These are phyloP conservation scores for Phallus indusiatus DNA, from an alignment of 768 basidiomycete species.

Conservation along the genomic window DNA sequence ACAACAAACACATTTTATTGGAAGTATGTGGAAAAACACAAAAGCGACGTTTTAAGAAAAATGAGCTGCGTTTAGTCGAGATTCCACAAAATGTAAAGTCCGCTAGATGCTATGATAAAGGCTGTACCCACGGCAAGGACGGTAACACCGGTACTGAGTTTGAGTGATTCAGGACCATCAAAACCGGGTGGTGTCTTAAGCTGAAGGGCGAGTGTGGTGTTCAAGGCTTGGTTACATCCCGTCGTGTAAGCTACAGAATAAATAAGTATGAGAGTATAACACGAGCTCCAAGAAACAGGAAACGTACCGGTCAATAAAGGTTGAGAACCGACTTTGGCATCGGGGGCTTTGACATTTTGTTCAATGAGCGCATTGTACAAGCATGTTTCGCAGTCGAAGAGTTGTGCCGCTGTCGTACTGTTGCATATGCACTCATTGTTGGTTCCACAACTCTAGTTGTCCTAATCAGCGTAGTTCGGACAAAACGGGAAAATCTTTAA, in stretches of 20 bases:
- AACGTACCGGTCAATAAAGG: slow-evolving; percentile 46
- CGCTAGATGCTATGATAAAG: slow-evolving; percentile 36
- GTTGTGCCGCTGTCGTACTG: slow-evolving; percentile 27
- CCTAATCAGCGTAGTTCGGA: not conserved
- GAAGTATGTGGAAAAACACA: not conserved
- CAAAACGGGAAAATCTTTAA: not conserved
- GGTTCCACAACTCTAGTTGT: slow-evolving; percentile 8
- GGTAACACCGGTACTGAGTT: slow-evolving; percentile 35
- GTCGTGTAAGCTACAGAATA: slow-evolving; percentile 40
- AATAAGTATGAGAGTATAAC: slow-evolving; percentile 4
- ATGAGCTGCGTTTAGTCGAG: not conserved
- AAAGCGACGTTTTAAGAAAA: not conserved
- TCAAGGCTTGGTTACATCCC: slow-evolving; percentile 31
- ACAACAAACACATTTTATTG: not conserved
- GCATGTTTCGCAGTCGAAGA: slow-evolving; percentile 57
- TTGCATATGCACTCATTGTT: slow-evolving; percentile 48
- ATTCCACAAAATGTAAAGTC: slow-evolving; percentile 46
- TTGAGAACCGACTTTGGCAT: slow-evolving; percentile 48
- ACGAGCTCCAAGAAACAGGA: not conserved
- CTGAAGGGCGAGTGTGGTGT: slow-evolving; percentile 28
- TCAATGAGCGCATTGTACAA: slow-evolving; percentile 47
- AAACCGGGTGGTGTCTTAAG: slow-evolving; percentile 43
- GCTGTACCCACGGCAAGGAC: slow-evolving; percentile 37
- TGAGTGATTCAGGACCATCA: slow-evolving; percentile 48
- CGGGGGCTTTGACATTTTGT: slow-evolving; percentile 37